phyloP scores from a whole-genome alignment of 2,329 filamentous ascomycete genomes.

The Fonsecaea multimorphosa region DNA sequence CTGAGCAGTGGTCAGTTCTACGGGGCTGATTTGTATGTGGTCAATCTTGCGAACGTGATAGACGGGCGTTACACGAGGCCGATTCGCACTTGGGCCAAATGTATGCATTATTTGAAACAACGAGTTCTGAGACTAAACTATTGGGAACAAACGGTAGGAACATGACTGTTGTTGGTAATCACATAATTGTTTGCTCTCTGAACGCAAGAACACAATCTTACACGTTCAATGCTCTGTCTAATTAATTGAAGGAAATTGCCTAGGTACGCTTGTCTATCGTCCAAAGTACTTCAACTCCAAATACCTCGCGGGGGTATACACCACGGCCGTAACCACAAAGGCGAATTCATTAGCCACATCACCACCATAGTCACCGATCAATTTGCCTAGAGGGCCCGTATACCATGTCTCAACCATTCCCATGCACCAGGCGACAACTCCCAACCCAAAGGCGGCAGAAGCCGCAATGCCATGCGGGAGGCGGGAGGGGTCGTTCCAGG shows the following conservation, averaged over 20 bases:
- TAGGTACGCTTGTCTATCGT: conserved; percentile 13
- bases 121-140: too few species aligned
- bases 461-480: conserved; percentile 56
- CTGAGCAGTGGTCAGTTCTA: not conserved
- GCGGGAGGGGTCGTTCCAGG: conserved; percentile 54
- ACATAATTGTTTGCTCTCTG: not conserved
- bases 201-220: not conserved
- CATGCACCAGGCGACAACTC: conserved; percentile 58
- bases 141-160: too few species aligned
- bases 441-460: conserved; percentile 52
- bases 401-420: conserved; percentile 65
- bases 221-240: not conserved
- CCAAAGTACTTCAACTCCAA: conserved; percentile 48
- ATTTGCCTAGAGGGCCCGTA: conserved; percentile 53
- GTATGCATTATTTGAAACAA: not conserved
- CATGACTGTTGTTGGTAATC: not conserved
- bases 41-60: not conserved
- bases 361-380: conserved; percentile 55
- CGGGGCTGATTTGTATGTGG: not conserved
- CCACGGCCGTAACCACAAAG: conserved; percentile 56
- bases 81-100: not conserved
- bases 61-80: not conserved
- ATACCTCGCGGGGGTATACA: conserved; percentile 57
- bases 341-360: conserved; percentile 62
- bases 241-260: not conserved